A percentile compares a stretch with the other conserved stretches of the same genome.
phyloP scores from a whole-genome alignment of 2,329 filamentous ascomycete genomes.

The Cercospora zeina region DNA sequence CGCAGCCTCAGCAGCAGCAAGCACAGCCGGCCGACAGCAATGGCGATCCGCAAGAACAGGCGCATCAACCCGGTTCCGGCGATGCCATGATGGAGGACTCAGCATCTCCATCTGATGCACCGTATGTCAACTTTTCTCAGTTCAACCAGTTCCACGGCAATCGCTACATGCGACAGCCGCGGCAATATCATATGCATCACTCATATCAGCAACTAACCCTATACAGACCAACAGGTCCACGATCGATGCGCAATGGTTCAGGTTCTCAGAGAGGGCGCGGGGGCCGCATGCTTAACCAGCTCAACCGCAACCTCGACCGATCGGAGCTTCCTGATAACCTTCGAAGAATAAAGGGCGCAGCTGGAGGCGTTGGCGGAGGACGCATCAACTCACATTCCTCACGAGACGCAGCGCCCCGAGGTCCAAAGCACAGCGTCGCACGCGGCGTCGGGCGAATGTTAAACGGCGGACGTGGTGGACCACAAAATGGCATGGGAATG shows the following conservation, averaged over 20 bases:
- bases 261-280: constrained; percentile 58
- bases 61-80: constrained; percentile 21
- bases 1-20: constrained; percentile 43
- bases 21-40: constrained; percentile 20
- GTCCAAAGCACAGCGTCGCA: constrained; percentile 58
- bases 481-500: constrained; percentile 34
- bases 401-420: constrained; percentile 66
- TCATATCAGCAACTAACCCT: constrained; percentile 23
- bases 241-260: constrained; percentile 82
- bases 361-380: constrained; percentile 59
- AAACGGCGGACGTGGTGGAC: constrained; percentile 33
- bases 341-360: constrained; percentile 72
- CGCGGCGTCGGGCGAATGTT: constrained; percentile 46
- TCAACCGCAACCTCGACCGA: constrained; percentile 72
- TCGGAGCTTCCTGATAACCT: constrained; percentile 65
- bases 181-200: neutral
- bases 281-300: constrained; percentile 79
- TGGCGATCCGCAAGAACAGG: neutral
- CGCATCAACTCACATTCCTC: constrained; percentile 74
- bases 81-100: constrained; percentile 73
- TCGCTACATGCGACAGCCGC: constrained; percentile 1
- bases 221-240: constrained; percentile 83
- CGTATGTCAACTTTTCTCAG: constrained; percentile 42
- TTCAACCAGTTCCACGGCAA: constrained; percentile 4
- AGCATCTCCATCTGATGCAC: constrained; percentile 43